Evolutionary conservation across 371 early-diverging fungal species (phyloP).

Genomic region (Lichtheimia corymbifera): DNA sequence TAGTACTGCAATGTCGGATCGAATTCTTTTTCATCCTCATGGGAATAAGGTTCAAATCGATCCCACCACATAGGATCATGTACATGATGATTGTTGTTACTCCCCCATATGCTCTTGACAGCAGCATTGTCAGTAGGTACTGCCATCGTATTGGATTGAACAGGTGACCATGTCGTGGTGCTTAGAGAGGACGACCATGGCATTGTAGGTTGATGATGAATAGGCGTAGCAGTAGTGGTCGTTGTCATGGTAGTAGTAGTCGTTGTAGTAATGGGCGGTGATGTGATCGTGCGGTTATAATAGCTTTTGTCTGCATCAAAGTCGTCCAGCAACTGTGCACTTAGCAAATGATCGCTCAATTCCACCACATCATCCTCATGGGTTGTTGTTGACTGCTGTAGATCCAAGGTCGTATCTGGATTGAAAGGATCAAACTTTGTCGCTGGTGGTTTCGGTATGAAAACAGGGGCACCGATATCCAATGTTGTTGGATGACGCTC

Average conservation of each 20-base stretch:
- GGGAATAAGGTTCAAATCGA: constrained; percentile 28
- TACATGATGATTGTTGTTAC: not conserved
- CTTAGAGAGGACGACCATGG: not conserved
- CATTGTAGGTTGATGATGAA: not conserved
- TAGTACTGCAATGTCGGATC: constrained; percentile 50
- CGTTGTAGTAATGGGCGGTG: not conserved
- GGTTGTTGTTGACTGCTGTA: not conserved
- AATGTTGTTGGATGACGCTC: constrained; percentile 8
- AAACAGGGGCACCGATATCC: constrained; percentile 8
- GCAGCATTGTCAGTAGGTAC: no score
- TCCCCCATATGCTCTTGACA: constrained; percentile 13
- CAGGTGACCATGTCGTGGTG: not conserved
- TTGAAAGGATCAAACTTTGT: constrained; percentile 15
- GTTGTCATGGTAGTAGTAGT: not conserved
- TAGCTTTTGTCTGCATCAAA: constrained; percentile 10
- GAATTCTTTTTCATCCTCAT: constrained; percentile 41
- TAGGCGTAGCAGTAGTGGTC: not conserved
- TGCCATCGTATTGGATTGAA: no score
- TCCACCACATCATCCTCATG: constrained; percentile 14
- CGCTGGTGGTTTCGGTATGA: constrained; percentile 5
- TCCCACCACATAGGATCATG: constrained; percentile 14
- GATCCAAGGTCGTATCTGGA: not conserved
- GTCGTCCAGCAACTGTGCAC: constrained; percentile 20
- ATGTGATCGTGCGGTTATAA: not conserved
- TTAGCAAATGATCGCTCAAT: constrained; percentile 16